Evolutionary conservation across 176 grass and related monocot species (phyloP), one percentile per base, ranked within the genome.

Genomic region (Carex scoparia): DNA sequence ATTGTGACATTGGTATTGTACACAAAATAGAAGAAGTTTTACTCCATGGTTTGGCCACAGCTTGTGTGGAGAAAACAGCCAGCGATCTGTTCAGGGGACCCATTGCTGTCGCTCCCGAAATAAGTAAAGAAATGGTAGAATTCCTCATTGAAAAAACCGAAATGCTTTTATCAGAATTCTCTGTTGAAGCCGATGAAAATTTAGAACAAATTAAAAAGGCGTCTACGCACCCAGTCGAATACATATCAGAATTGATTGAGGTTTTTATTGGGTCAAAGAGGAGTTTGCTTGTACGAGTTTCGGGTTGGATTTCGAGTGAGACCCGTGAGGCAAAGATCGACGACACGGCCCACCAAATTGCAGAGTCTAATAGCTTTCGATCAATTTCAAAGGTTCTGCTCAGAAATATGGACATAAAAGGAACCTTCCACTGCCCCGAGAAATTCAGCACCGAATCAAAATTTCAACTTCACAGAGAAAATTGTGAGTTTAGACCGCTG

Each of bases 51-150:
- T 85, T 98, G 85, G 89, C 93, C 84, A 92, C 88, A 35, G 91
- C 95, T 86, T 98, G 93, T 30, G 91, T 95, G 44, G 95, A 98
- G 59, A 95, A 77, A 65, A 95, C 95, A 81, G 90, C 89, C 1
- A 91, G 94, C 0, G 94, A 91, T 73, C 86, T 95, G 5, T 98
- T 98, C 81, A 95, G 88, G 86, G 81, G 89, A 10, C 85, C 93
- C 32, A 84, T 84, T 59, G 82, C 88, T 61, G 93, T 90, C 7
- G 89, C 88, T 90, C 81, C 60, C 30, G 75, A 73, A 38, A 31
- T 92, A 57, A 94, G 85, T 79, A 79, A 84, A 2, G 91, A 95
- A 65, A 68, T 98, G 84, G 65, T 84, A 61, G 88, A 88, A 38
- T 92, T 84, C 86, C 87, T 98, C 80, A 87, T 87, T 69, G 85